Conservation (phyloP, 495 filamentous ascomycete species). For the Rhizodiscina lignyota region DNA sequence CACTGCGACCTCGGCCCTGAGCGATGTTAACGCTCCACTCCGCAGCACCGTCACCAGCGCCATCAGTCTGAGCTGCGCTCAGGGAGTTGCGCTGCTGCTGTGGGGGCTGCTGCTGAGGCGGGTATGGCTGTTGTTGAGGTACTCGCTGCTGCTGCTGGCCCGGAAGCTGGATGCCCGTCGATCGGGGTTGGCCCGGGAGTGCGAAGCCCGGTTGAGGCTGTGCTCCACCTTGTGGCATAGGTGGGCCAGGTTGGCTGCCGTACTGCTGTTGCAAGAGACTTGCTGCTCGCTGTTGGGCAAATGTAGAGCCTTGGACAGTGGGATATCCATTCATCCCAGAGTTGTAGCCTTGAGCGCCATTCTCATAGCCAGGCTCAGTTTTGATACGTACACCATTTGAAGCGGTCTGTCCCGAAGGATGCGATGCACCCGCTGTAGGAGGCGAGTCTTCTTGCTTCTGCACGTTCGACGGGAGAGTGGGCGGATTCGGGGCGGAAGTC, state of each 20-base stretch:
- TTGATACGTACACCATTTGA: constrained; percentile 45
- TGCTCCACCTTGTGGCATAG: constrained; percentile 7
- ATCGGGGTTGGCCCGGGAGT: constrained; percentile 29
- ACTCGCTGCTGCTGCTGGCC: constrained; percentile 12
- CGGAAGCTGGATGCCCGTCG: constrained; percentile 29
- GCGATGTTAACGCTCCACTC: constrained; percentile 44
- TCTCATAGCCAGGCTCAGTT: constrained; percentile 46
- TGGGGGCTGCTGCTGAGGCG: constrained; percentile 22
- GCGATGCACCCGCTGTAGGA: constrained; percentile 13
- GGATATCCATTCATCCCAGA: constrained; percentile 21
- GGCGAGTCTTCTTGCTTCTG: constrained; percentile 19
- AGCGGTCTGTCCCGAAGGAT: constrained; percentile 9
- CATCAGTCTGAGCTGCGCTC: constrained; percentile 51
- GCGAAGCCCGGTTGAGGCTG: constrained; percentile 24
- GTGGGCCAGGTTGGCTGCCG: constrained; percentile 33
- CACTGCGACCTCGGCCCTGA: constrained; percentile 30
- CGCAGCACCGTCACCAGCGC: constrained; percentile 36
- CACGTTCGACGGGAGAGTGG: constrained; percentile 46
- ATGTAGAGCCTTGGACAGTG: constrained; percentile 27
- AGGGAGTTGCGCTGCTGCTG: constrained; percentile 26
- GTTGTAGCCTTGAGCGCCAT: constrained; percentile 9
- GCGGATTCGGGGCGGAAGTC: constrained; percentile 32
- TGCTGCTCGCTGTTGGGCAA: constrained; percentile 50
- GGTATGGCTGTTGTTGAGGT: not conserved
- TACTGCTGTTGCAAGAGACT: constrained; percentile 51